A percentile compares a stretch with the other conserved stretches of the same genome.
These are phyloP conservation scores for Inonotus obliquus DNA, from an alignment of 1,284 basidiomycete species.

Conservation along the genomic window DNA sequence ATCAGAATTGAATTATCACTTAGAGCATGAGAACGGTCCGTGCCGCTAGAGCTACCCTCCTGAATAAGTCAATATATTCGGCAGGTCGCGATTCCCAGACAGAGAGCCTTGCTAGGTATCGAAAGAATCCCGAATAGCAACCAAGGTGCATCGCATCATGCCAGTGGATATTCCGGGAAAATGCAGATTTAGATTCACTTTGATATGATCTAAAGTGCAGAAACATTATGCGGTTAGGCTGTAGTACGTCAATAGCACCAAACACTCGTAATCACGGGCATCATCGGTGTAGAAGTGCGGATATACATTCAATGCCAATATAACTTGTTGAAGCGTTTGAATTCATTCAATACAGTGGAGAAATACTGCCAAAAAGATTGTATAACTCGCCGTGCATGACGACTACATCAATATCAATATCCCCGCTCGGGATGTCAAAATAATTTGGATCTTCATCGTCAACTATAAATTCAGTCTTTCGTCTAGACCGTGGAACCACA, in stretches of 20 bases:
- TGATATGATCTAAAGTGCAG: neutral
- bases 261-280: neutral
- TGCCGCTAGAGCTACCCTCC: neutral
- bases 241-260: too few species aligned
- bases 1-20: neutral
- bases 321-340: neutral
- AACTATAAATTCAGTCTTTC: too few species aligned
- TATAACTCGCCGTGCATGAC: too few species aligned
- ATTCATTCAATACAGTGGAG: too few species aligned
- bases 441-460: too few species aligned
- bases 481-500: too few species aligned
- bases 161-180: neutral
- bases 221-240: too few species aligned
- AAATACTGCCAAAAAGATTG: too few species aligned
- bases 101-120: slow-evolving; percentile 1
- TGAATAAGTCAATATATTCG: neutral
- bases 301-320: neutral
- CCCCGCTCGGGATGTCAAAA: too few species aligned
- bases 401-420: too few species aligned
- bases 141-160: neutral
- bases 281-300: neutral
- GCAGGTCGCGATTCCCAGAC: slow-evolving; percentile 1
- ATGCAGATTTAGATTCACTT: neutral
- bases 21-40: neutral
- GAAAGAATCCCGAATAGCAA: slow-evolving; percentile 1